These are phyloP conservation scores for Chlamydomonas applanata DNA, from an alignment of 139 green algal genomes.

Conservation along the genomic window DNA sequence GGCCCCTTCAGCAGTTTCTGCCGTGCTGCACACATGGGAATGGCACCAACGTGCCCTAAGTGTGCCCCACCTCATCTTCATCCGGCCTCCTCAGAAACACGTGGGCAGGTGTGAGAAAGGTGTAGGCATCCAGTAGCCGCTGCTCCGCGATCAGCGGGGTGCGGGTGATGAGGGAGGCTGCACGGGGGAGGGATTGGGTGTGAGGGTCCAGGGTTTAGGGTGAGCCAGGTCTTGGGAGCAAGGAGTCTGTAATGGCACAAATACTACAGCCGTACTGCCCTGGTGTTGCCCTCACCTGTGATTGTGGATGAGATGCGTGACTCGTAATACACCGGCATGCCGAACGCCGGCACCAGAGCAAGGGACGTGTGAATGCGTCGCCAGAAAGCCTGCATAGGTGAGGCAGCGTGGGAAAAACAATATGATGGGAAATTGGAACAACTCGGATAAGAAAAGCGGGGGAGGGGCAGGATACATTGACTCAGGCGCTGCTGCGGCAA, in stretches of 20 bases:
- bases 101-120: conserved; percentile 26
- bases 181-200: neutral
- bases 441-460: too few species aligned
- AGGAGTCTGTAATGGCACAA: too few species aligned
- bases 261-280: too few species aligned
- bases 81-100: conserved; percentile 33
- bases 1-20: too few species aligned
- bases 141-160: conserved; percentile 35
- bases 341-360: conserved; percentile 40
- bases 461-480: too few species aligned
- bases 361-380: conserved; percentile 17
- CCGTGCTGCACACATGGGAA: too few species aligned
- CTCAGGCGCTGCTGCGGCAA: too few species aligned
- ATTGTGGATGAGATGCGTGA: conserved; percentile 35
- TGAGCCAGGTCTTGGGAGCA: too few species aligned
- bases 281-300: conserved; percentile 21
- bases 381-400: conserved; percentile 41
- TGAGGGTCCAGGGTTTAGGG: too few species aligned
- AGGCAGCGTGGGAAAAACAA: too few species aligned
- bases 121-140: conserved; percentile 35
- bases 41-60: too few species aligned
- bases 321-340: conserved; percentile 40
- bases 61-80: conserved; percentile 30
- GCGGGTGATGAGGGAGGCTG: conserved; percentile 3
- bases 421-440: too few species aligned